Base-by-base conservation (phyloP, 176 grass and related monocot genomes). In the Carex kokanica region DNA sequence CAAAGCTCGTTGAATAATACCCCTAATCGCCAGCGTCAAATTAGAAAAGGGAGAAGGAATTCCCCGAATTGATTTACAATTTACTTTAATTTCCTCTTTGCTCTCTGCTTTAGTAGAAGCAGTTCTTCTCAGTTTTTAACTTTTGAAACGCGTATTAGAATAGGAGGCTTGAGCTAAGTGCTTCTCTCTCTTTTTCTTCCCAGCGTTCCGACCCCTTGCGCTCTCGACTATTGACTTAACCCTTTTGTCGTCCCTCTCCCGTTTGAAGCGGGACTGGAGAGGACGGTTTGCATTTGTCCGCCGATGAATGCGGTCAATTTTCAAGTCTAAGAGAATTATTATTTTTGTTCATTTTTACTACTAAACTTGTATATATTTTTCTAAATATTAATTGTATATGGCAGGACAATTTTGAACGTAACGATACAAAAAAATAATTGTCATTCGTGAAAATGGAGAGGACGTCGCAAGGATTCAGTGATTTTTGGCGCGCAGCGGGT, bases 211-310 rank as follows among this genome's bases (percentile, higher is more conserved):
- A 38, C 36, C 29, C 40, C 64, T 53, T 85, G 82, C 78, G 89
- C 78, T 12, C 83, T 60, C 72, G 79, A 81, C 38, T 78, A 89
- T 89, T 94, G 89, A 91, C 87, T 62, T 68, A 86, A 60, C 27
- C 62, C 4, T 82, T 5, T 57, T 34, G 1, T 38, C 36, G 36
- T 56, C 24, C 34, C 49, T 75, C 41, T 55, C 53, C 45, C 20
- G 57, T 43, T 55, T 18, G 0, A 13, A 43, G 21, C 41, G 2
- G 0, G 20, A 81, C 54, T 81, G 56, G 78, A 81, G 75, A 58
- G 29, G 29, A 4, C 53, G 34, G 78, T 40, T 27, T n/a, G n/a
- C 29, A 31, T 31, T 31, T 31, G 29, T 36, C 34, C 34, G 34
- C 34, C 34, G 34, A 36, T 36, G 3, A 4, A 36, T 36, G 34